Base-by-base conservation (phyloP, 768 basidiomycete species). In the Trametes coccinea region DNA sequence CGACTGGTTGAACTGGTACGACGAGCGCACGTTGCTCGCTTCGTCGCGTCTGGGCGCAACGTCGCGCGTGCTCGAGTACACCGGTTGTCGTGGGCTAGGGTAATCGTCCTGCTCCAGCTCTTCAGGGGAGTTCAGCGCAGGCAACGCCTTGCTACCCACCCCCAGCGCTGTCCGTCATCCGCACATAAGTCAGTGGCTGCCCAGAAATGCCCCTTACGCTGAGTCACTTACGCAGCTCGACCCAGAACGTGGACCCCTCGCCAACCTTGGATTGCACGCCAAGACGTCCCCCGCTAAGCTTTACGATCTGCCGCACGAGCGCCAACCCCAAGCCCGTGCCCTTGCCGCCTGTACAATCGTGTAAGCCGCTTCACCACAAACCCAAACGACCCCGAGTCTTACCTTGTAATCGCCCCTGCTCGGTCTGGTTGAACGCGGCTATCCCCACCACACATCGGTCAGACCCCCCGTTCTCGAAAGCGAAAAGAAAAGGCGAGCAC, bases 161-260 rank as follows among this genome's bases (percentile, higher is more conserved):
- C 88, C 89, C n/a, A 92, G 75, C 5, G 89, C 80, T 80, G 48
- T 49, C 16, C 29, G 48, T 31, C 10, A 5, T 46, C 27, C 33
- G 14, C 5, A 29, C 17, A n/a, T 17, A 39, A 46, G 41, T 58
- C 43, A 59, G 37, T 53, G 22, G 22, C 22, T 22, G 22, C 22
- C 22, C 22, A 22, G 22, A 49, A 61, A 17, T 59, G 11, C 50
- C 45, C 60, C 65, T 6, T 39, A 27, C 16, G 39, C 51, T 44
- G 62, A 55, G 51, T 29, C 5, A 75, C 80, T 64, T 69, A 82
- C 78, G 88, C 39, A 92, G 73, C 71, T 92, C 91, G 8, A 92
- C 88, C 93, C 93, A 95, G 76, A 95, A 95, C 40, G 88, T 92
- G 39, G 88, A 91, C 14, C 94, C 94, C 66, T 83, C 78, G 7